Base-by-base conservation (phyloP, 1,139 yeast species). In the Suhomyces yuchorum region DNA sequence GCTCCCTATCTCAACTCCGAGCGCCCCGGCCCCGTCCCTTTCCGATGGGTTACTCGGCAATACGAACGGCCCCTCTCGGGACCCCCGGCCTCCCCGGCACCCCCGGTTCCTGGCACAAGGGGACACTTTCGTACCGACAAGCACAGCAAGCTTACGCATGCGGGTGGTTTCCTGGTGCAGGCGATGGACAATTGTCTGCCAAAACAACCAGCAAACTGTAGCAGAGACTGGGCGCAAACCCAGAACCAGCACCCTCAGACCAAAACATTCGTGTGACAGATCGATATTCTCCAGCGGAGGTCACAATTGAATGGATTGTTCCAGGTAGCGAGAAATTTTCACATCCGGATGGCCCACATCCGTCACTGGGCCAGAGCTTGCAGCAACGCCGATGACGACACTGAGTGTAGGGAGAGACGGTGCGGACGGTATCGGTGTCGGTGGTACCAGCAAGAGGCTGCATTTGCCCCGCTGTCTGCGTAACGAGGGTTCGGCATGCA, bases 1-100 rank as follows among this genome's bases (percentile, higher is more conserved):
- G 24, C 37, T 22, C 24, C 14, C 24, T 20, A 20, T n/a, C 23
- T n/a, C 37, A 35, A 35, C 38, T 35, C 38, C 38, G 38, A 35
- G 28, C 9, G 26, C 38, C 38, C 38, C 38, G 38, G 8, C 38
- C 18, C 22, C 17, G 26, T 34, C 24, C 7, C 6, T 11, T 36
- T n/a, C 26, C 39, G 39, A 30, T 30, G 34, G 34, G 17, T 7
- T 14, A 14, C 18, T 30, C 34, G 34, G 34, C 34, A 30, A 14
- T n/a, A 30, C 17, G 8, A 6, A 30, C 18, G 17, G 12, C 18
- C 11, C 11, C 3, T 30, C 34, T 30, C 34, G 34, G 34, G 17
- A 30, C 34, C 34, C 17, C 34, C 34, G 34, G 34, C 19, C 30
- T 9, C 14, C 30, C 34, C 34, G 34, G 34, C 18, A 30, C 34